These are phyloP conservation scores for Lophiostoma macrostomum DNA, from an alignment of 495 filamentous ascomycete genomes.

Conservation along the genomic window DNA sequence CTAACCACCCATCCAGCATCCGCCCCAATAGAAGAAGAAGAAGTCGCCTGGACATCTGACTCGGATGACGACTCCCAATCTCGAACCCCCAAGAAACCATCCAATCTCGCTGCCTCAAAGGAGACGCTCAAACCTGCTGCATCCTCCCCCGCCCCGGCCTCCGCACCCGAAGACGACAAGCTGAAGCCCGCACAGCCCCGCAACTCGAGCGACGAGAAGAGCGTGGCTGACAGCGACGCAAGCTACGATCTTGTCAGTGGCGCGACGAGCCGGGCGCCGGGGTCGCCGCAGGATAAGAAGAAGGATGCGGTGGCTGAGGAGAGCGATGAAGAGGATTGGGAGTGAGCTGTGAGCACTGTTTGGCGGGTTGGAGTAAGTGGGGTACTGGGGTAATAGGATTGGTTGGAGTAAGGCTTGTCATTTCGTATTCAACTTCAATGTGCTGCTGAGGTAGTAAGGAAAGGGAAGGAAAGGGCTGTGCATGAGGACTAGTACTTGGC, in stretches of 20 bases:
- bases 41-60: constrained; percentile 82
- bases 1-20: constrained; percentile 19
- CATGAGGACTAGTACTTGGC: too few relatives aligned
- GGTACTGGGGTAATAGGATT: background rate
- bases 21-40: constrained; percentile 60
- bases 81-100: constrained; percentile 26
- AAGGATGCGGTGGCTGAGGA: constrained; percentile 52
- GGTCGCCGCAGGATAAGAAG: constrained; percentile 69
- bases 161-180: constrained; percentile 36
- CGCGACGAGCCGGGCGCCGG: constrained; percentile 70
- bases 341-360: constrained; percentile 47
- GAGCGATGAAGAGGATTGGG: constrained; percentile 79
- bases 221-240: constrained; percentile 80
- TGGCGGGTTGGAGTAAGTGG: background rate
- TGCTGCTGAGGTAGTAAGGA: too few relatives aligned
- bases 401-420: background rate
- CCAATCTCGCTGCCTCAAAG: constrained; percentile 33
- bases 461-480: too few relatives aligned
- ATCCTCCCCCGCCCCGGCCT: too few relatives aligned
- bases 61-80: constrained; percentile 57
- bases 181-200: constrained; percentile 64
- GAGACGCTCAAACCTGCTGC: constrained; percentile 34
- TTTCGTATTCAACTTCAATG: background rate
- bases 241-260: constrained; percentile 94
- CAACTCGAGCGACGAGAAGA: constrained; percentile 81